Evolutionary conservation across 495 filamentous ascomycete genomes (phyloP), one percentile per base, ranked within the genome.

Genomic region (Penicillium turbatum): DNA sequence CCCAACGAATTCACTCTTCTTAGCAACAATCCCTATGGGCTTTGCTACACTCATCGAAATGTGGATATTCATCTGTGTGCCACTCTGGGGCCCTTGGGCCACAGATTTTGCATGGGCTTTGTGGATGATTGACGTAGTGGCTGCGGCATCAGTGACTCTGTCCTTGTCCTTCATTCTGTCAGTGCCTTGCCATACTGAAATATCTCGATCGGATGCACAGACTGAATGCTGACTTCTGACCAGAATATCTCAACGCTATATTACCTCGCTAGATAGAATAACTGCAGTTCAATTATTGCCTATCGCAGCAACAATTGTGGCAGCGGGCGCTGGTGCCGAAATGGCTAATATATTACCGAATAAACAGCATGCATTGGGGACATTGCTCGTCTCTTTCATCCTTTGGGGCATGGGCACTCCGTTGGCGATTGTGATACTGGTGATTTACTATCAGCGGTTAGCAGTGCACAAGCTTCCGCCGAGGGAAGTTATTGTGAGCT

Each of bases 1-100:
- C 49, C 77, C 77, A 0, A 57, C 51, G 10, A 74, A 79, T 37
- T 73, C 70, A 3, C 57, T 77, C 3, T 80, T 79, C 46, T 49
- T 79, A 5, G 77, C 70, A 1, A 77, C 75, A 0, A 53, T 73
- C 8, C 77, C 77, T 2, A 79, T 79, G 71, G 74, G 73, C 1
- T 72, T 79, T 29, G 74, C 77, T 0, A 80, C 77, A 0, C 61
- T 79, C n/a, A 69, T 80, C 34, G 73, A 79, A 52, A 72, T 78
- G 68, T 73, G 71, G 60, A 58, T 71, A 4, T 59, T 72, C 24
- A 54, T 74, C 26, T 79, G 74, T 51, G 75, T 76, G 12, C 75
- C 75, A 1, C 47, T 51, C 6, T 77, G 74, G 75, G 72, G 72
- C 1, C 45, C 59, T 10, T 71, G 65, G 61, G 60, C 59, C 5